Evolutionary conservation across 2,329 filamentous ascomycete genomes (phyloP).

Genomic region (Meredithiella fracta): DNA sequence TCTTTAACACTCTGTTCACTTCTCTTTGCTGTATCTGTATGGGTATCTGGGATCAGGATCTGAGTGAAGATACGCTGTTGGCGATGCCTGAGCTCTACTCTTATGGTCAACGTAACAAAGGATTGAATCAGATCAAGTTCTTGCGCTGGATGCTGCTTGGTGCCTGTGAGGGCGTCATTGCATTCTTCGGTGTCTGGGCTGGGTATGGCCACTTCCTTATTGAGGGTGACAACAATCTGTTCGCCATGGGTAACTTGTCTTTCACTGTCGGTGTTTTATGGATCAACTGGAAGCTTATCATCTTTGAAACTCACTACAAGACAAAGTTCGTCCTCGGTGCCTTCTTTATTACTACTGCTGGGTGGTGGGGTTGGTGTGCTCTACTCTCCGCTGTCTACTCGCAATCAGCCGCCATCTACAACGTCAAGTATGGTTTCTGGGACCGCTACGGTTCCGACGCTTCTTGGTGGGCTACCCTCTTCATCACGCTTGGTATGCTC

Average conservation of each 20-base stretch:
- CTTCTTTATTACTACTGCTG: conserved; percentile 42
- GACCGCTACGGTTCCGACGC: conserved; percentile 49
- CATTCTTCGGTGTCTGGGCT: conserved; percentile 50
- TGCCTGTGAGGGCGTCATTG: conserved; percentile 52
- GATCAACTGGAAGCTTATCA: conserved; percentile 62
- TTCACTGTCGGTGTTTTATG: conserved; percentile 56
- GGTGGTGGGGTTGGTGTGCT: conserved; percentile 60
- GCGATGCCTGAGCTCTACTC: conserved; percentile 84
- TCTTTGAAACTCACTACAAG: conserved; percentile 66
- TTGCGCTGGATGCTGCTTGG: conserved; percentile 63
- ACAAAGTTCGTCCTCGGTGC: conserved; percentile 42
- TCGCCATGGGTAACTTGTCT: conserved; percentile 54
- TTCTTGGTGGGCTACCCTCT: conserved; percentile 57
- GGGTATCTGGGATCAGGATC: conserved; percentile 82
- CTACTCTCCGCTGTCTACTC: conserved; percentile 52
- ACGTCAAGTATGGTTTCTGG: conserved; percentile 51
- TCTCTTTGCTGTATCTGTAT: conserved; percentile 77
- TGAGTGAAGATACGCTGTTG: conserved; percentile 68
- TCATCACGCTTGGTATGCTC: conserved; percentile 45
- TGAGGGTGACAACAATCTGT: conserved; percentile 51
- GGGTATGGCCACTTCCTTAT: conserved; percentile 30
- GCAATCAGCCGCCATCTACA: conserved; percentile 37
- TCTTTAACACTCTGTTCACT: conserved; percentile 91
- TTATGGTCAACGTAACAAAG: conserved; percentile 55
- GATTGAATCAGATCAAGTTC: conserved; percentile 61